A percentile compares a stretch with the other conserved stretches of the same genome.
phyloP scores from a whole-genome alignment of 2,329 filamentous ascomycete genomes.

The Tolypocladium nubicola region DNA sequence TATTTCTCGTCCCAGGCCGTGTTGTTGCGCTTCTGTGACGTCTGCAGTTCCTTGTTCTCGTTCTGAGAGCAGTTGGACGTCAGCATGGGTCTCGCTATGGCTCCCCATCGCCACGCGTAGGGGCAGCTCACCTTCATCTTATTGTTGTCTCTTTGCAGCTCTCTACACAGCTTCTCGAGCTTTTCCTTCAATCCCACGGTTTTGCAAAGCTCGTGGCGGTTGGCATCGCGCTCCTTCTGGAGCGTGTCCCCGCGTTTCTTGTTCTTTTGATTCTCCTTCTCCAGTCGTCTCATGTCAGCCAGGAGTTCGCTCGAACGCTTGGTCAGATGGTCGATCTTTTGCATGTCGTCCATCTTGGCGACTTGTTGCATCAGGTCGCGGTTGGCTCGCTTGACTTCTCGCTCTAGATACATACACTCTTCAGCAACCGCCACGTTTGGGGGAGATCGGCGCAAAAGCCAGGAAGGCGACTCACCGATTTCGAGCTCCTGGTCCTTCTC shows the following conservation, averaged over 20 bases:
- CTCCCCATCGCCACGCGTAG: slow-evolving; percentile 3
- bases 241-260: slow-evolving; percentile 91
- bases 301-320: slow-evolving; percentile 87
- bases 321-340: slow-evolving; percentile 82
- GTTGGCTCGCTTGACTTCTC: slow-evolving; percentile 88
- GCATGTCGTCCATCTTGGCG: slow-evolving; percentile 83
- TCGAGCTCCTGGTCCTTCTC: slow-evolving; percentile 94
- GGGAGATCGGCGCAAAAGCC: not conserved
- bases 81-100: slow-evolving; percentile 8
- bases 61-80: slow-evolving; percentile 39
- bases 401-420: slow-evolving; percentile 46
- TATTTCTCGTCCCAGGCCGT: slow-evolving; percentile 78
- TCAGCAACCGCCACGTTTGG: not conserved
- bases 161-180: slow-evolving; percentile 87
- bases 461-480: slow-evolving; percentile 56
- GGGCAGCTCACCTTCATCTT: slow-evolving; percentile 69
- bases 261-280: slow-evolving; percentile 88
- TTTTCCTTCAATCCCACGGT: slow-evolving; percentile 90
- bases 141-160: slow-evolving; percentile 95
- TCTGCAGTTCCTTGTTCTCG: slow-evolving; percentile 87
- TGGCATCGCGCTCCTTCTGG: slow-evolving; percentile 93
- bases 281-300: slow-evolving; percentile 88
- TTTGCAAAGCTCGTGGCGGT: slow-evolving; percentile 79
- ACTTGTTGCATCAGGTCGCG: slow-evolving; percentile 82
- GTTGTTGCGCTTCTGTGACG: slow-evolving; percentile 73